Percentiles rank a stretch among this genome's conserved stretches.
Evolutionary conservation across 371 early-diverging fungal genomes (phyloP).

Genomic region (Actinomortierella ambigua): DNA sequence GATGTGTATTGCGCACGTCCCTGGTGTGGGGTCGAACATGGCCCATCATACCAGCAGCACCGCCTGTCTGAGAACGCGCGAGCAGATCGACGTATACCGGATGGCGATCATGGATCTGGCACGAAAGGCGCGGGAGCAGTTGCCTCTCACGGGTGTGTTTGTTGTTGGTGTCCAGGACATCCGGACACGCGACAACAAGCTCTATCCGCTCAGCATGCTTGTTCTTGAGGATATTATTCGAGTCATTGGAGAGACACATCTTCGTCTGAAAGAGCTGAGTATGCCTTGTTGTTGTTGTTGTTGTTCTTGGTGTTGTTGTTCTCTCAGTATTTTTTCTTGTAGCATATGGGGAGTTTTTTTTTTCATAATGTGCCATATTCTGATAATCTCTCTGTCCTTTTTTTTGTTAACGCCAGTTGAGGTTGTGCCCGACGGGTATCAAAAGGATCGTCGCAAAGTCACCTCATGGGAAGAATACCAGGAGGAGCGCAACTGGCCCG

Average conservation of each 20-base stretch:
- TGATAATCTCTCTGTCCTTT: background rate
- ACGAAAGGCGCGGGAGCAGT: constrained; percentile 52
- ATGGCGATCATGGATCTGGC: constrained; percentile 65
- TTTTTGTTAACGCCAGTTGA: constrained; percentile 59
- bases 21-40: constrained; percentile 39
- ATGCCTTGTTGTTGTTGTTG: background rate
- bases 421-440: constrained; percentile 83
- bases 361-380: background rate
- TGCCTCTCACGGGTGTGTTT: constrained; percentile 68
- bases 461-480: constrained; percentile 28
- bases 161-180: constrained; percentile 78
- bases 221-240: constrained; percentile 76
- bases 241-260: constrained; percentile 53
- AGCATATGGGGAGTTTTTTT: background rate
- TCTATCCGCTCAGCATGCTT: constrained; percentile 80
- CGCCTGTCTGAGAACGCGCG: no score
- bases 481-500: constrained; percentile 33
- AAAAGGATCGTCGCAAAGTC: constrained; percentile 62
- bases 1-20: constrained; percentile 68
- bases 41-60: constrained; percentile 10
- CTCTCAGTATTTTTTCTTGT: background rate
- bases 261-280: constrained; percentile 74
- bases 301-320: background rate
- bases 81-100: constrained; percentile 63
- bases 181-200: constrained; percentile 57